Evolutionary conservation across 305 asterid species (phyloP), one percentile per base, ranked within the genome.

Genomic region (Striga hermonthica): DNA sequence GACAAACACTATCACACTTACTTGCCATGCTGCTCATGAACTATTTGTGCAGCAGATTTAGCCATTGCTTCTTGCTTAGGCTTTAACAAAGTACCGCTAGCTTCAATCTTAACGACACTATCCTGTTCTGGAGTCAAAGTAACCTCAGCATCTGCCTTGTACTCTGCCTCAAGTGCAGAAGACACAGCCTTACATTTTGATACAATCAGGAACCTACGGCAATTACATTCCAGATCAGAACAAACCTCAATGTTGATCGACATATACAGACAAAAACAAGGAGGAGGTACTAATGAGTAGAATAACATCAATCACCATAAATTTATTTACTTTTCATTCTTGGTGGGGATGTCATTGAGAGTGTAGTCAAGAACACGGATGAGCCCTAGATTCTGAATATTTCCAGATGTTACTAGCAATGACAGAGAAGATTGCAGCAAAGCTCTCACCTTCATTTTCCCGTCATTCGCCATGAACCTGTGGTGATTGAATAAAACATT

Each of bases 11-110:
- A 22, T 22, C 39, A 14, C 8, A 44, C 91, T 79, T 73, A 92
- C 98, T 92, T 92, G 72, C 80, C 83, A 66, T 69, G 76, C 54
- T 92, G 97, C 65, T 89, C 98, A 9, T 79, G 80, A 38, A 87
- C 82, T 12, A 92, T 89, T 70, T 87, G 93, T 47, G 84, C 87
- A 73, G 90, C 97, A 63, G 97, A 92, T 78, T 87, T 86, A 28
- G 90, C 11, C 35, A 69, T 74, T 35, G 79, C 13, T 77, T 86
- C 91, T 78, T 84, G 90, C 69, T 89, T 92, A 14, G 96, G 90
- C 73, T 80, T 87, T 78, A 84, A 66, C 55, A 65, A 5, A 47
- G 75, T 67, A 6, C 82, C 83, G 38, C 76, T 78, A 48, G 47
- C 59, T 36, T 70, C 82, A 57, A 9, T 67, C 34, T 70, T 65